Base-by-base conservation (phyloP, 1,139 yeast genomes). In the Spencermartinsiella ligniputridi region DNA sequence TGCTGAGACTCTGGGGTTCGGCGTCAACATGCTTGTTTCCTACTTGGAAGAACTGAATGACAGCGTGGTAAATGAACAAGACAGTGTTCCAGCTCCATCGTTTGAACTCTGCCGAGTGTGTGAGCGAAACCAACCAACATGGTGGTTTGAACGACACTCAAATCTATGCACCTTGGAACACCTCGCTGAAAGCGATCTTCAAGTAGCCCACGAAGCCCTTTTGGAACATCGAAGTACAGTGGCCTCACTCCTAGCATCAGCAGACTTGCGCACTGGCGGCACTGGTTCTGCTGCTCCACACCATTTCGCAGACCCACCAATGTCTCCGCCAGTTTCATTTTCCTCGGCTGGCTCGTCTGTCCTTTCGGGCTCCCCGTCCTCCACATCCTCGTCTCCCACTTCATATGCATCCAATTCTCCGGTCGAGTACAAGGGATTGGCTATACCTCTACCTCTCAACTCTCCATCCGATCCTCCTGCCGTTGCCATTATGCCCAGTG, bases 71-170 rank as follows among this genome's bases (percentile, higher is more conserved):
- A 16, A 29, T n/a, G 37, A 35, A 24, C 72, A 79, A 4, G 83
- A 82, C 51, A 72, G 75, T 20, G 78, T 85, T 0, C 95, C 96
- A 0, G 76, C 80, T 24, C 96, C 95, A 0, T 82, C 82, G 32
- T 72, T 81, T 38, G 86, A 88, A 37, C 69, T 90, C 35, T 94
- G 99, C 63, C 74, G 96, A 42, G 89, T 94, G 17, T 94, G 99
- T 64, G 99, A 94, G 58, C 79, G 81, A 22, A 77, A 78, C 42
- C 80, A 90, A n/a, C 97, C 96, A 1, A 88, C 92, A 1, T 94
- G 98, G 98, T 92, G 95, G 82, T 72, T 92, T 41, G 98, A 90
- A 57, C 77, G 83, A 42, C 99, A 94, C 64, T 83, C 94, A 1
- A 95, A 89, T 59, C 70, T 86, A 43, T 94, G 99, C 57, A 71